Conservation (phyloP, 2,329 filamentous ascomycete species). For the Penicillium corylophilum region DNA sequence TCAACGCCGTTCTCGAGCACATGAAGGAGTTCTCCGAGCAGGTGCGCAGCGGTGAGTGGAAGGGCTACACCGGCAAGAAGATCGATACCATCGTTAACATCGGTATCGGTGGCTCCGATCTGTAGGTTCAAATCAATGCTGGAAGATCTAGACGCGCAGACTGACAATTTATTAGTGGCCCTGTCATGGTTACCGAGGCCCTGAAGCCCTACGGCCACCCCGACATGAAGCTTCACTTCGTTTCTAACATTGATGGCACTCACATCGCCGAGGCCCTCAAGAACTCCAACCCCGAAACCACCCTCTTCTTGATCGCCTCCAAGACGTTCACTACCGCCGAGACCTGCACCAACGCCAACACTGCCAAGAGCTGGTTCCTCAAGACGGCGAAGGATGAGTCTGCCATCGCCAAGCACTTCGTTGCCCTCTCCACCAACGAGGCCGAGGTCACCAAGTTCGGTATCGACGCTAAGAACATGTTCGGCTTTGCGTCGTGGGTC, state of each 20-base stretch:
- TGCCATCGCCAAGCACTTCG: constrained; percentile 95
- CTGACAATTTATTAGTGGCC: constrained; percentile 60
- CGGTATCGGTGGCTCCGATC: constrained; percentile 95
- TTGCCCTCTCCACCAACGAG: constrained; percentile 95
- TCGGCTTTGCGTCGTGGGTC: constrained; percentile 98
- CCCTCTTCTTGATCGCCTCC: constrained; percentile 96
- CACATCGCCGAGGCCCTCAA: constrained; percentile 93
- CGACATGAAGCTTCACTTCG: constrained; percentile 89
- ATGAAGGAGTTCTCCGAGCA: constrained; percentile 99
- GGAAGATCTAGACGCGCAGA: background rate
- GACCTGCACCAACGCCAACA: constrained; percentile 95
- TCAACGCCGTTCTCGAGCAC: constrained; percentile 87
- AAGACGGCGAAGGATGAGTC: constrained; percentile 71
- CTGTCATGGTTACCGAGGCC: constrained; percentile 98
- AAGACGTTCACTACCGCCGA: constrained; percentile 99
- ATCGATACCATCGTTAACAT: constrained; percentile 96
- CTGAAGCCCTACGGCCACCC: constrained; percentile 90
- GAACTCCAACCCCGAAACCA: constrained; percentile 89
- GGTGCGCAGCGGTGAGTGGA: constrained; percentile 92
- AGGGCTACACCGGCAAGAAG: constrained; percentile 95
- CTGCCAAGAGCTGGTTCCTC: constrained; percentile 95
- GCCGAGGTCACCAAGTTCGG: constrained; percentile 95
- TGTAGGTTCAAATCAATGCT: constrained; percentile 60
- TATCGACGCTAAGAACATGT: constrained; percentile 99
- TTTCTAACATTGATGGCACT: constrained; percentile 99